phyloP scores from a whole-genome alignment of 176 grass and related monocot genomes.

The Ensete glaucum region DNA sequence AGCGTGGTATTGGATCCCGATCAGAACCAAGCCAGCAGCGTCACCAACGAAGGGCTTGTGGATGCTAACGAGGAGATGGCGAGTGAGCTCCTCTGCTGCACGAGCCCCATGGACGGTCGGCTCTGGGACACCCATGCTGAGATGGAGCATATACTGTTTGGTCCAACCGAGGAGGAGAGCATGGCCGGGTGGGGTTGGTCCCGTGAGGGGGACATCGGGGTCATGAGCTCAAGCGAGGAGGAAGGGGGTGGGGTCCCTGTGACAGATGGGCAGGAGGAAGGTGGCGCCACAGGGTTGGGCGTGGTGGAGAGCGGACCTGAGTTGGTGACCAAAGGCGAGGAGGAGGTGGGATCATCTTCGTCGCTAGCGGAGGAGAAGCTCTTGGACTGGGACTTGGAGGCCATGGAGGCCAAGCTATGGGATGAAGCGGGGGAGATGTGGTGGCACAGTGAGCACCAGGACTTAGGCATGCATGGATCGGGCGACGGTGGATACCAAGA shows the following conservation, averaged over 20 bases:
- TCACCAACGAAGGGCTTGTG: background rate
- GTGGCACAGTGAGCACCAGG: background rate
- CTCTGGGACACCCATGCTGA: background rate
- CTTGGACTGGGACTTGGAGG: conserved; percentile 47
- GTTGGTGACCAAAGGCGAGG: too few species aligned
- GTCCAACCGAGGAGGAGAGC: background rate
- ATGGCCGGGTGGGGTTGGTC: background rate
- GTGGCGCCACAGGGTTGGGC: too few species aligned
- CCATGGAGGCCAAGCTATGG: conserved; percentile 42
- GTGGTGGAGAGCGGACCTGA: too few species aligned
- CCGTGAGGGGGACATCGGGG: background rate
- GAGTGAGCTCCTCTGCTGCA: conserved; percentile 21
- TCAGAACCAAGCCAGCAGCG: conserved; percentile 19
- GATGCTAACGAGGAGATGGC: conserved; percentile 19
- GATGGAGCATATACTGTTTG: background rate
- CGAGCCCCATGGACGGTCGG: conserved; percentile 7
- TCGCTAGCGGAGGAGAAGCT: conserved; percentile 19
- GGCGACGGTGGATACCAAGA: background rate
- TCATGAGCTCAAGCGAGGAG: conserved; percentile 26
- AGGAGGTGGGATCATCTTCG: background rate
- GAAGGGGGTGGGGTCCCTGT: background rate
- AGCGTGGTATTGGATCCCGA: conserved; percentile 53
- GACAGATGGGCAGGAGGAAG: background rate
- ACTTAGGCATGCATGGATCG: too few species aligned
- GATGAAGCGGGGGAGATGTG: conserved; percentile 9